These are phyloP conservation scores for Alternaria metachromatica DNA, from an alignment of 2,329 filamentous ascomycete species.

Conservation along the genomic window DNA sequence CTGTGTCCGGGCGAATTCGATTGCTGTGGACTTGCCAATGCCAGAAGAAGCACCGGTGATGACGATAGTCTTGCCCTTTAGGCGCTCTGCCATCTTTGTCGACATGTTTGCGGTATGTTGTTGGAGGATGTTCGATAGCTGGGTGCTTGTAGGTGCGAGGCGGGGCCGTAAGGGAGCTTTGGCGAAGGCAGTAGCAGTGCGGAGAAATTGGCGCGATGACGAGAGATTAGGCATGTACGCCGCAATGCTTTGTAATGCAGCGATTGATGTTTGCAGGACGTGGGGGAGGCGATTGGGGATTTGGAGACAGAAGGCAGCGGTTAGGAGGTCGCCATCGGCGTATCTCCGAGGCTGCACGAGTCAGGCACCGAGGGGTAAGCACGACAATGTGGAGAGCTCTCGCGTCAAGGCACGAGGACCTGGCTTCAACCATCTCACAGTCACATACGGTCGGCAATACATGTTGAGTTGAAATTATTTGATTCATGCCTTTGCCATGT, in stretches of 20 bases:
- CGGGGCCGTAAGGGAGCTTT: constrained; percentile 18
- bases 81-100: constrained; percentile 78
- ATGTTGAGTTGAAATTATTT: constrained; percentile 1
- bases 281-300: constrained; percentile 5
- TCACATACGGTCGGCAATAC: not conserved
- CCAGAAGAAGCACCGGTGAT: constrained; percentile 93
- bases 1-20: constrained; percentile 89
- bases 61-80: constrained; percentile 89
- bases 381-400: constrained; percentile 15
- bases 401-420: constrained; percentile 8
- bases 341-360: constrained; percentile 23
- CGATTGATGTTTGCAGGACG: constrained; percentile 2
- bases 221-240: constrained; percentile 31
- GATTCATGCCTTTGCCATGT: constrained; percentile 13
- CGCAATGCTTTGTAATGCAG: constrained; percentile 6
- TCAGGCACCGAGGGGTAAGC: constrained; percentile 23
- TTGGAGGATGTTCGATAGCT: constrained; percentile 14
- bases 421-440: constrained; percentile 1
- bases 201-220: constrained; percentile 17
- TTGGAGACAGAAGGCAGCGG: not conserved
- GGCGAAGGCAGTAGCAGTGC: constrained; percentile 21
- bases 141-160: constrained; percentile 11
- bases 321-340: constrained; percentile 8
- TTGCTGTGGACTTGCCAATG: constrained; percentile 82
- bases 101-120: constrained; percentile 62